Base-by-base conservation (phyloP, 257 asterid genomes). In the Haberlea rhodopensis region DNA sequence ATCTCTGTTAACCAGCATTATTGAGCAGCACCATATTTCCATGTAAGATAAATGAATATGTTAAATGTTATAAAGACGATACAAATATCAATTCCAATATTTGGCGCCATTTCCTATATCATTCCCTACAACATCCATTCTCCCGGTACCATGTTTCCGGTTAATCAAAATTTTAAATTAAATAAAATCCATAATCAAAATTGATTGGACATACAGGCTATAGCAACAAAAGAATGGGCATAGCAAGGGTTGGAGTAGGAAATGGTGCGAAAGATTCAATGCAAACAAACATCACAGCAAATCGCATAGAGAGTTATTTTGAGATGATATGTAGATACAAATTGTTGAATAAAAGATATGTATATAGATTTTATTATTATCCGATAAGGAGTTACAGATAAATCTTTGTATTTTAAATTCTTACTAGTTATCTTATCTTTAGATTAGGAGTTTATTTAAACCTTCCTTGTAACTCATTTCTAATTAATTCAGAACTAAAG, bases 181-280 rank as follows among this genome's bases (percentile, higher is more conserved):
- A 8, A 34, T 10, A 34, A 34, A 34, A 34, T 29, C 43, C 58
- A 26, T 23, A 40, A 13, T 22, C 7, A 32, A 21, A 48, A 19
- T 19, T 26, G 48, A 21, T 28, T 67, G 46, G 26, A 57, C 29
- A n/a, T 5, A n/a, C n/a, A n/a, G n/a, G n/a, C n/a, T n/a, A 29
- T 7, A 58, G 15, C 22, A 20, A 24, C 22, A 58, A 26, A 22
- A 19, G 32, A n/a, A 18, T 40, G 6, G 48, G 48, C 18, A 40
- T 40, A 56, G 57, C 63, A 24, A 57, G 49, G 24, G 49, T 18
- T 20, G 32, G 58, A 26, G 25, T 19, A 46, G 58, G 9, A 57
- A 57, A 8, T 67, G 58, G 21, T 8, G 31, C 48, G 16, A 18
- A 23, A 28, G 26, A 31, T 18, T 18, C 57, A 11, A 26, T 2